phyloP scores from a whole-genome alignment of 2,329 filamentous ascomycete genomes.

The Bertia moriformis region DNA sequence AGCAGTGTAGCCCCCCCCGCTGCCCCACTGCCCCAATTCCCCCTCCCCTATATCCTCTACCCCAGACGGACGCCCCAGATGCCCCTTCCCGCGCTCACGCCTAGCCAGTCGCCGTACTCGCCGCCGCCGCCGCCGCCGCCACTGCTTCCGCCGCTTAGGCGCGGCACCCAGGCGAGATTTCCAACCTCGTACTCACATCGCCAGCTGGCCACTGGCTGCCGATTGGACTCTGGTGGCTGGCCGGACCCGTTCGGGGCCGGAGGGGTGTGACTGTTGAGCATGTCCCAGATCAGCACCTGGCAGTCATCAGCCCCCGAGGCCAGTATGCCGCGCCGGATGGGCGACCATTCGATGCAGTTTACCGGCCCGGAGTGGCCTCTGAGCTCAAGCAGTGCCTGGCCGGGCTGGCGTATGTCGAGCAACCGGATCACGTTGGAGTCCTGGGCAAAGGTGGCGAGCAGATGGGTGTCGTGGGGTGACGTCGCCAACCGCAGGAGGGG shows the following conservation, averaged over 20 bases:
- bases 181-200: slow-evolving; percentile 76
- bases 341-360: slow-evolving; percentile 94
- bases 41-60: too few relatives aligned
- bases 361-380: slow-evolving; percentile 74
- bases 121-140: too few relatives aligned
- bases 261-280: too few relatives aligned
- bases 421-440: slow-evolving; percentile 88
- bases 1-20: too few relatives aligned
- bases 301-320: slow-evolving; percentile 91
- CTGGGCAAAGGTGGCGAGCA: slow-evolving; percentile 91
- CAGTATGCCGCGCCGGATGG: slow-evolving; percentile 69
- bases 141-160: too few relatives aligned
- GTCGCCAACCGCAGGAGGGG: slow-evolving; percentile 71
- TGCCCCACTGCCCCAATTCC: too few relatives aligned
- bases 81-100: slow-evolving; percentile 68
- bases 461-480: slow-evolving; percentile 86
- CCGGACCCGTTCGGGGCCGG: slow-evolving; percentile 31
- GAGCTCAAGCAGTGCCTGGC: slow-evolving; percentile 84
- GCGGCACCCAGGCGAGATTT: slow-evolving; percentile 74
- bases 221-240: slow-evolving; percentile 38
- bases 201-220: slow-evolving; percentile 64
- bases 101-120: slow-evolving; percentile 70
- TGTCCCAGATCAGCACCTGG: slow-evolving; percentile 83
- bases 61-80: slow-evolving; percentile 56
- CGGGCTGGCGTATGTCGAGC: slow-evolving; percentile 87